Evolutionary conservation across 768 basidiomycete genomes (phyloP).

Genomic region (Ramaria sp.): DNA sequence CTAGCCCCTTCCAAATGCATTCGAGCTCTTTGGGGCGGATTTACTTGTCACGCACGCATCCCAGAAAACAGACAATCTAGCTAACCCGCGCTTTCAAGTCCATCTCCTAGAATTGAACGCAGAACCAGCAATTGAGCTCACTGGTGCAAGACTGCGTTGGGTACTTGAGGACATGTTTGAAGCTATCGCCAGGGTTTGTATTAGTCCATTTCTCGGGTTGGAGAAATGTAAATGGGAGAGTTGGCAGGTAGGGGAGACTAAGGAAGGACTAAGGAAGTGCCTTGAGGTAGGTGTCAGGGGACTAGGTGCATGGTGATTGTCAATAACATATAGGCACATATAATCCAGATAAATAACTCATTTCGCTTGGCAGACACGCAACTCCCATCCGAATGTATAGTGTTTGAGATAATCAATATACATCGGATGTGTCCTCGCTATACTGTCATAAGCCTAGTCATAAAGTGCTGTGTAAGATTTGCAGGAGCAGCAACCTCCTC

Average conservation of each 20-base stretch:
- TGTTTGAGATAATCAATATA: too few species aligned
- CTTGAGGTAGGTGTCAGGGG: slow-evolving; percentile 41
- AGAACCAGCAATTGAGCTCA: slow-evolving; percentile 91
- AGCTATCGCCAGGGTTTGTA: slow-evolving; percentile 54
- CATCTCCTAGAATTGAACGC: slow-evolving; percentile 88
- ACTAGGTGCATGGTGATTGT: background rate
- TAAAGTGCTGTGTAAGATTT: too few species aligned
- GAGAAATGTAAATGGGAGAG: slow-evolving; percentile 5
- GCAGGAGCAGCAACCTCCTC: too few species aligned
- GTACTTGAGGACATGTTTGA: slow-evolving; percentile 74
- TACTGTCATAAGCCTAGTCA: too few species aligned
- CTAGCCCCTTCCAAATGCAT: slow-evolving; percentile 81
- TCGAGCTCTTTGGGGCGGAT: slow-evolving; percentile 93
- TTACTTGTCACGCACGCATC: slow-evolving; percentile 56
- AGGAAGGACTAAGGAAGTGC: slow-evolving; percentile 54
- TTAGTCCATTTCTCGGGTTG: slow-evolving; percentile 52
- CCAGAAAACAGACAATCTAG: background rate
- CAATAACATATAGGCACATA: too few species aligned
- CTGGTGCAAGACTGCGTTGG: slow-evolving; percentile 73
- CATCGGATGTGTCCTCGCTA: too few species aligned
- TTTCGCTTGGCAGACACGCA: too few species aligned
- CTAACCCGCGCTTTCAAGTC: slow-evolving; percentile 34
- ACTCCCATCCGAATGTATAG: too few species aligned
- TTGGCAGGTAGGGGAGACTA: slow-evolving; percentile 45
- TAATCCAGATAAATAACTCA: too few species aligned